Percentiles rank a stretch among this genome's conserved stretches.
Evolutionary conservation across 2,329 filamentous ascomycete genomes (phyloP).

Genomic region (Dactylellina sp.): DNA sequence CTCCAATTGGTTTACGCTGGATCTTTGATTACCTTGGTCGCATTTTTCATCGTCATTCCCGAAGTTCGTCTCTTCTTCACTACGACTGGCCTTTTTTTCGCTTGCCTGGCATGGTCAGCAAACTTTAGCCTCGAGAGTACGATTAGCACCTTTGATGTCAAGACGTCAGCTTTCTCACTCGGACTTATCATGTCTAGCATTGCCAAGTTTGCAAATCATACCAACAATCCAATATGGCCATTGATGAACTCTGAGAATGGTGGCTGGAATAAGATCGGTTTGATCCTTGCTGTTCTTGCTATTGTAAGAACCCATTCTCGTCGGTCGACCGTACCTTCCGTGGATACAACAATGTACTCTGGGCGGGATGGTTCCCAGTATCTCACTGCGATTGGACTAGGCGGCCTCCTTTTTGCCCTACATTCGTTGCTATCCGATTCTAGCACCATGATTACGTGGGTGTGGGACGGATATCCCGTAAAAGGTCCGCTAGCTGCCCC

Average conservation of each 20-base stretch:
- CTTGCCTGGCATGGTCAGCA: constrained; percentile 85
- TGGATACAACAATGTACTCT: constrained; percentile 68
- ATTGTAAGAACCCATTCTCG: constrained; percentile 79
- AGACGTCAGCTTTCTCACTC: constrained; percentile 81
- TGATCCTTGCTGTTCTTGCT: constrained; percentile 80
- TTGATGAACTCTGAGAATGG: constrained; percentile 90
- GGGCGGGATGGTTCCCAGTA: constrained; percentile 75
- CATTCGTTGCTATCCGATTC: constrained; percentile 95
- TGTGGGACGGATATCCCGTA: constrained; percentile 95
- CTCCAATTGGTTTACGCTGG: constrained; percentile 78
- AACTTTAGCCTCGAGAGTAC: constrained; percentile 83
- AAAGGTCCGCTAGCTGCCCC: constrained; percentile 86
- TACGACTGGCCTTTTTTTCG: constrained; percentile 81
- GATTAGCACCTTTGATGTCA: constrained; percentile 80
- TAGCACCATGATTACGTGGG: constrained; percentile 98
- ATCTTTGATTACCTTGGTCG: constrained; percentile 80
- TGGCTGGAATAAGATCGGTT: constrained; percentile 87
- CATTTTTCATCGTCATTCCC: constrained; percentile 80
- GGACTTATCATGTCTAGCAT: constrained; percentile 87
- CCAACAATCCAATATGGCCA: constrained; percentile 97
- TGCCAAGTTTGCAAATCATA: constrained; percentile 90
- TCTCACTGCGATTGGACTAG: constrained; percentile 81
- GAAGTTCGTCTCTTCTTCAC: constrained; percentile 82
- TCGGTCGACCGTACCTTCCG: constrained; percentile 68
- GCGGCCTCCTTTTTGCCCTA: constrained; percentile 85